Evolutionary conservation across 441 rosid species (phyloP).

Genomic region (Croton laevigatus): DNA sequence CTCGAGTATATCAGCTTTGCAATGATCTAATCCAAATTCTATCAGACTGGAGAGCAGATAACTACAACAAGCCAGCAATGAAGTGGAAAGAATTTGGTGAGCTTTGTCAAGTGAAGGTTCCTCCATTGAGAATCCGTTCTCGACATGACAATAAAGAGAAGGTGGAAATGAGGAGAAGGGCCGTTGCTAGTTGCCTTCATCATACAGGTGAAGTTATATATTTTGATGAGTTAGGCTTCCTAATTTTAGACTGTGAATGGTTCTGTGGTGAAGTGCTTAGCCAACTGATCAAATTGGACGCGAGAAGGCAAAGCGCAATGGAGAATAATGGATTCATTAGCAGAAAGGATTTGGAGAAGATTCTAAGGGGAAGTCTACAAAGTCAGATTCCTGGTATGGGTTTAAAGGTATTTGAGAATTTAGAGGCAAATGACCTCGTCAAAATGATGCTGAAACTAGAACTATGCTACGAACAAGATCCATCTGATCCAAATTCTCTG

Average conservation of each 20-base stretch:
- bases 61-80: conserved; percentile 74
- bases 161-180: conserved; percentile 69
- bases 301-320: conserved; percentile 50
- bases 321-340: conserved; percentile 67
- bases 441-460: conserved; percentile 87
- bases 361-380: conserved; percentile 67
- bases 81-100: conserved; percentile 86
- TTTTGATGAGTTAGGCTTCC: conserved; percentile 66
- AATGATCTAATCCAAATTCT: conserved; percentile 67
- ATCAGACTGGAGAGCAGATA: conserved; percentile 84
- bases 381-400: conserved; percentile 86
- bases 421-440: conserved; percentile 64
- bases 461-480: conserved; percentile 78
- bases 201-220: conserved; percentile 80
- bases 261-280: conserved; percentile 79
- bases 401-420: conserved; percentile 75
- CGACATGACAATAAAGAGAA: conserved; percentile 59
- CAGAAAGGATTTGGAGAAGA: conserved; percentile 72
- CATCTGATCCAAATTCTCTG: conserved; percentile 62
- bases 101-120: conserved; percentile 84
- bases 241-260: conserved; percentile 87
- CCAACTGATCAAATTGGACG: conserved; percentile 70
- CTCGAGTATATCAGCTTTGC: conserved; percentile 88
- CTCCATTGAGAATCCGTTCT: conserved; percentile 68
- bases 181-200: conserved; percentile 84